Base-by-base conservation (phyloP, 1,284 basidiomycete genomes). In the Malassezia yamatoensis region DNA sequence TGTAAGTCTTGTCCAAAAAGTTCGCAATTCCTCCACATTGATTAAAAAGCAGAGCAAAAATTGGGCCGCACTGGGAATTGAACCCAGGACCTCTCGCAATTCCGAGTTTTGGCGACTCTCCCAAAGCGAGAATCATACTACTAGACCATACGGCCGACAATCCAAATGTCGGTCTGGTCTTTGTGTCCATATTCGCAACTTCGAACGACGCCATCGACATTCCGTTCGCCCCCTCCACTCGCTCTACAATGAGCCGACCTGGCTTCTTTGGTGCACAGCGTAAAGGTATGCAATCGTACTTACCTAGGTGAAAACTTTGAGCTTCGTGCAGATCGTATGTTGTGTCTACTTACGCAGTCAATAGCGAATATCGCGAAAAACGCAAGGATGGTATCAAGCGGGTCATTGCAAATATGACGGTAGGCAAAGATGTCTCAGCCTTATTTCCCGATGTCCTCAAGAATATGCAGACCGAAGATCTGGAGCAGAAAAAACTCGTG, bases 361-460 rank as follows among this genome's bases (percentile, higher is more conserved):
- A 98, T 78, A 90, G 87, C 70, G 88, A 96, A 75, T 96, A 94
- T 78, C 81, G 85, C 59, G 90, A 96, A 66, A 87, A 88, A 74
- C 81, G 93, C 57, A 96, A 96, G 77, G 93, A 96, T 85, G 94
- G 93, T 4, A 96, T 98, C 80, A 96, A 96, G 78, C 82, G 87
- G 47, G 69, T 72, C 55, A 70, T 70, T 38, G 87, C 89, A 47
- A 90, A 89, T 76, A 91, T 91, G 75, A 94, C 90, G 1, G 91
- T 91, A 85, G 90, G 90, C 54, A 90, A 90, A 70, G 90, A 96
- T 78, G 88, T 93, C 76, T 87, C 86, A 74, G 93, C 90, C 34
- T 83, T 98, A 61, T 96, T 98, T 74, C 67, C 68, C 11, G 90
- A 96, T 77, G 93, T 98, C 21, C 84, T 99, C 74, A 96, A 96